Percentiles rank a stretch among this genome's conserved stretches.
Evolutionary conservation across 2,329 filamentous ascomycete species (phyloP).

Genomic region (Ceratocystis diversiconidia): DNA sequence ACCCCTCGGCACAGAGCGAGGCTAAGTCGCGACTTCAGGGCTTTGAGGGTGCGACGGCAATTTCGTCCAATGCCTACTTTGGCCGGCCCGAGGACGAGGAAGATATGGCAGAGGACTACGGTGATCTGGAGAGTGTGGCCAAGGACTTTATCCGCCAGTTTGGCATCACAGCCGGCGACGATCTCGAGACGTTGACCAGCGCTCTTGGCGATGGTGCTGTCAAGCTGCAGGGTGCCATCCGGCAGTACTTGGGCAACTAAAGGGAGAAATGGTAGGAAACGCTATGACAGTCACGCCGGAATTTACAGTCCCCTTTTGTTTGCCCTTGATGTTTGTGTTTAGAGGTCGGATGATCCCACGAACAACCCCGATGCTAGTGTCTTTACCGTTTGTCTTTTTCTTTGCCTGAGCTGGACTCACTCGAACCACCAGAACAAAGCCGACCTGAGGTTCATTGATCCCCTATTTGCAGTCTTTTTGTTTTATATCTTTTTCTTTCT

Average conservation of each 20-base stretch:
- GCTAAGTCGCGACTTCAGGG: constrained; percentile 77
- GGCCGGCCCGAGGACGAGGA: constrained; percentile 73
- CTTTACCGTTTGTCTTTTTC: constrained; percentile 2
- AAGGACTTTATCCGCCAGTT: constrained; percentile 95
- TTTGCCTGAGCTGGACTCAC: constrained; percentile 1
- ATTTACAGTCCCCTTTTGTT: neutral
- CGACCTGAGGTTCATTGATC: neutral
- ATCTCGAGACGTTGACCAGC: constrained; percentile 77
- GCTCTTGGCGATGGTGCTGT: constrained; percentile 74
- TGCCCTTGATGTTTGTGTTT: neutral
- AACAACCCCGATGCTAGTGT: neutral
- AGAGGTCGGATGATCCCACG: neutral
- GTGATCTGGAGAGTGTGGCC: constrained; percentile 80
- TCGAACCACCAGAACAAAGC: neutral
- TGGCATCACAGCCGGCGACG: constrained; percentile 87
- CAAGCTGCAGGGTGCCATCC: constrained; percentile 64
- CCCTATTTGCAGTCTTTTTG: neutral
- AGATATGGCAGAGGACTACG: constrained; percentile 58
- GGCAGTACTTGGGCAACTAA: constrained; percentile 48
- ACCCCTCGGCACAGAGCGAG: constrained; percentile 66
- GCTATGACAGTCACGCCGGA: neutral
- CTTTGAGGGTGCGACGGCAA: constrained; percentile 82
- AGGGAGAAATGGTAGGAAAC: neutral
- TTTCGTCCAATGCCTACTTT: constrained; percentile 96
- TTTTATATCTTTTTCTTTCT: constrained; percentile 12